A percentile compares a stretch with the other conserved stretches of the same genome.
Conservation (phyloP, 192 early-diverging fungal genomes). For the Coemansia sp. region DNA sequence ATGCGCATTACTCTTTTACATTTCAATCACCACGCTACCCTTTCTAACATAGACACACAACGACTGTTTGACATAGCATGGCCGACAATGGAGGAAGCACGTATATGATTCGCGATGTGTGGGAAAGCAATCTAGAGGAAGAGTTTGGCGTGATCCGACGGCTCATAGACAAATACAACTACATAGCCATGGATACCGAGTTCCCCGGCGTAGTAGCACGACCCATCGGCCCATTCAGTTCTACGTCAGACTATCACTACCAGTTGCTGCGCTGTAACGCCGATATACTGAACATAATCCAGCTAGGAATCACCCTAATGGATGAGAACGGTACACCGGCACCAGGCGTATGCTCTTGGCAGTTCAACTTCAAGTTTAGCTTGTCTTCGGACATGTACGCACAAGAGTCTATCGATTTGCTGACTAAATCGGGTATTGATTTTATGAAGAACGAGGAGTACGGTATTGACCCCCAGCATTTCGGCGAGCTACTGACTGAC, state of each 20-base stretch:
- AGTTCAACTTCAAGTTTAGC: conserved; percentile 99
- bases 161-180: conserved; percentile 89
- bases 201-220: conserved; percentile 98
- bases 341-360: conserved; percentile 85
- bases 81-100: conserved; percentile 3
- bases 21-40: not conserved
- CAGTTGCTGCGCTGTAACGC: conserved; percentile 98
- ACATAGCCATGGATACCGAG: conserved; percentile 99
- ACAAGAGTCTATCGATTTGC: conserved; percentile 96
- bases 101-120: conserved; percentile 76
- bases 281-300: conserved; percentile 96
- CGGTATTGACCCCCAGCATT: conserved; percentile 94
- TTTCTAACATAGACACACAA: not conserved
- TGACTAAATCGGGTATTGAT: conserved; percentile 97
- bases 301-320: conserved; percentile 94
- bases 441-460: conserved; percentile 96
- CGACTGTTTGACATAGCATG: conserved; percentile 1
- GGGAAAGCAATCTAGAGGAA: conserved; percentile 95
- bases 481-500: conserved; percentile 96
- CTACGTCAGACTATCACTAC: conserved; percentile 97
- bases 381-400: conserved; percentile 98
- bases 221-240: conserved; percentile 96
- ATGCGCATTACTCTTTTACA: not conserved
- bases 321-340: conserved; percentile 86
- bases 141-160: conserved; percentile 88